Base-by-base conservation (phyloP, 441 rosid genomes). In the Populus hybrid region DNA sequence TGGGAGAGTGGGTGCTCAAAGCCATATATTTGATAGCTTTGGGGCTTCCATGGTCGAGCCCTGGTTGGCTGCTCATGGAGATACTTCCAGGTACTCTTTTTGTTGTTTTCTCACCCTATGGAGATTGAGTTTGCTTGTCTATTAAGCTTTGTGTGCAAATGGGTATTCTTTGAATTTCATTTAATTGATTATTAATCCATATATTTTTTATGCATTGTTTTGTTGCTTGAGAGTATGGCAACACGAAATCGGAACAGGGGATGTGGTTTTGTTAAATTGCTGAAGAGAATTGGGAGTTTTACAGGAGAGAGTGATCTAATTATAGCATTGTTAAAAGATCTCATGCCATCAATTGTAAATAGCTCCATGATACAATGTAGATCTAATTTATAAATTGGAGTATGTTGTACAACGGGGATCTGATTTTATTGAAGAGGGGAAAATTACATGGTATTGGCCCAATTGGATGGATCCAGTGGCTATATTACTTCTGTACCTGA, bases 21-120 rank as follows among this genome's bases (percentile, higher is more conserved):
- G 94, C 23, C 90, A 92, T n/a, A 89, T 92, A 32, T 89, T 84
- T 10, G 96, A 96, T 84, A 82, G 92, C 5, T 93, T 96, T 73
- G 99, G 99, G 66, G 94, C 97, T 73, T 91, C 98, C 7, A 30
- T 30, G 32, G 32, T 30, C 4, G 32, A 30, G 32, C 32, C 32
- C 32, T 30, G 32, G 32, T 30, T 30, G 32, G 32, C 32, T 30
- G 32, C 32, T 30, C 32, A 30, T 30, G 32, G 32, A 30, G 32
- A 30, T 85, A 93, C 91, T 50, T 90, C 97, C 75, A 94, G 98
- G 99, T 94, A 68, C 73, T 12, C 14, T 8, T 77, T 71, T 28
- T 18, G 9, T 73, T 73, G 24, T 24, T 63, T 67, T 24, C 64
- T n/a, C 59, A 38, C 26, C 20, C 38, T n/a, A 54, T 21, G 61